Percentiles rank a stretch among this genome's conserved stretches.
These are phyloP conservation scores for Ophiostoma perfectum DNA, from an alignment of 2,329 filamentous ascomycete genomes.

Conservation along the genomic window DNA sequence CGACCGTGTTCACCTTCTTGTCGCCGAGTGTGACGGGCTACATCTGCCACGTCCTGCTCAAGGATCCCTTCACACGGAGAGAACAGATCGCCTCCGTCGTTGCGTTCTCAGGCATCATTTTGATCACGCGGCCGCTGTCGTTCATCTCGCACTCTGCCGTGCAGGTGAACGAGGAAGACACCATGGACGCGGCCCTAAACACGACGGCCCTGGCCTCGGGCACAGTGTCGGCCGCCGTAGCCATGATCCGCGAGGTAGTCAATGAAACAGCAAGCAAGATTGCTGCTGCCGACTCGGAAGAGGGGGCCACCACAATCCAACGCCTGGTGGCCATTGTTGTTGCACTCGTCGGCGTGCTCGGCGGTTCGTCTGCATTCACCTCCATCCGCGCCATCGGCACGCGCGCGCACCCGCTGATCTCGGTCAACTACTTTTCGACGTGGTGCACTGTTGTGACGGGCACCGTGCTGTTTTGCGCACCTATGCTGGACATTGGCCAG, in stretches of 20 bases:
- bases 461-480: constrained; percentile 51
- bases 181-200: background rate
- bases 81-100: constrained; percentile 72
- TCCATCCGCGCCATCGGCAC: constrained; percentile 74
- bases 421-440: constrained; percentile 75
- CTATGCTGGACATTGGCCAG: constrained; percentile 42
- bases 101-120: constrained; percentile 71
- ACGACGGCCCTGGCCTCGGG: background rate
- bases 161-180: background rate
- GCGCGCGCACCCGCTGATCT: constrained; percentile 74
- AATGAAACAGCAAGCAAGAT: background rate
- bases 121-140: constrained; percentile 67
- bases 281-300: constrained; percentile 14
- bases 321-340: constrained; percentile 26
- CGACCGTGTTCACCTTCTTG: constrained; percentile 84
- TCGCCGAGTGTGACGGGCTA: constrained; percentile 74
- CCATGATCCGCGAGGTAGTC: background rate
- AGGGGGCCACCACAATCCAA: constrained; percentile 17
- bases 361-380: constrained; percentile 67
- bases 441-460: constrained; percentile 65
- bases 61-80: constrained; percentile 70
- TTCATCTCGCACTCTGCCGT: constrained; percentile 29
- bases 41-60: constrained; percentile 66
- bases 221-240: background rate
- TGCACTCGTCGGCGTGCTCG: constrained; percentile 71